Conservation (phyloP, 257 asterid genomes). For the Gynochthodes officinalis region DNA sequence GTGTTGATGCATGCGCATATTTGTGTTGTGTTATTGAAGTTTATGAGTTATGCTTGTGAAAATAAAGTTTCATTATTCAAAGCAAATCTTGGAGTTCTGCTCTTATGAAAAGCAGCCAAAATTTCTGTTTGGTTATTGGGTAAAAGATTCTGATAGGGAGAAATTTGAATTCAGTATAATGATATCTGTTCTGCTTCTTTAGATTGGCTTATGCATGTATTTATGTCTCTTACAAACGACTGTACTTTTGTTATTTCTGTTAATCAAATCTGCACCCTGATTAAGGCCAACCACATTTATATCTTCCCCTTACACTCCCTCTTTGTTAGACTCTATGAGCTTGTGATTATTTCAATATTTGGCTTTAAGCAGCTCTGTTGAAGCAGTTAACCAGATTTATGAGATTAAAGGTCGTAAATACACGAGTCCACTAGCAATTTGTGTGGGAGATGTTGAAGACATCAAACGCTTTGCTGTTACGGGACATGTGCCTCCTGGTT, state of each 20-base stretch:
- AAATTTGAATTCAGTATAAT: not conserved
- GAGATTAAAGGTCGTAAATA: conserved; percentile 88
- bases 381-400: conserved; percentile 74
- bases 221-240: not conserved
- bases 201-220: not conserved
- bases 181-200: not conserved
- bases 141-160: not conserved
- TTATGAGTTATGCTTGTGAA: not conserved
- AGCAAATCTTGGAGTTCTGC: not conserved
- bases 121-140: not conserved
- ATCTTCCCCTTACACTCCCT: not conserved
- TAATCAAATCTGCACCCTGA: not conserved
- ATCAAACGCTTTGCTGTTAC: conserved; percentile 63
- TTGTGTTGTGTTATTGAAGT: not conserved
- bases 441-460: conserved; percentile 77
- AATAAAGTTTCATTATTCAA: not conserved
- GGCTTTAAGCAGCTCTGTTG: conserved; percentile 57
- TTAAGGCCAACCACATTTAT: not conserved
- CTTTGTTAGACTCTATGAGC: not conserved
- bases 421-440: conserved; percentile 83
- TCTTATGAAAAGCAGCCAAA: not conserved
- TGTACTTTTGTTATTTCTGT: not conserved
- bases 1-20: not conserved
- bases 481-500: conserved; percentile 63
- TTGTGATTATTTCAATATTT: conserved; percentile 18